Evolutionary conservation across 257 asterid species (phyloP).

Genomic region (Linaria vulgaris): DNA sequence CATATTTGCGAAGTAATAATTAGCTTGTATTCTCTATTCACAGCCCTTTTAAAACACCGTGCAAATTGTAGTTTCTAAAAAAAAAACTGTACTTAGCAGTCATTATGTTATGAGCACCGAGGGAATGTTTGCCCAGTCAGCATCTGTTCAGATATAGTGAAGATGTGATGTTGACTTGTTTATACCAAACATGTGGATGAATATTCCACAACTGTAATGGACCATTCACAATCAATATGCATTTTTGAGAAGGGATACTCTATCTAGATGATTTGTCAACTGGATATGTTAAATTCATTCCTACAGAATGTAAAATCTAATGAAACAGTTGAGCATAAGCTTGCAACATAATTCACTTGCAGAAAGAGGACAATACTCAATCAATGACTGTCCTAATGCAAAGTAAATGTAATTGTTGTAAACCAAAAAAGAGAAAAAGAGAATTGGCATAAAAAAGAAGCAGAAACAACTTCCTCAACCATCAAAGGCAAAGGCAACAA

Average conservation of each 20-base stretch:
- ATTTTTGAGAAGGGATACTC: too few species aligned
- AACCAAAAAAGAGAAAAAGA: background rate
- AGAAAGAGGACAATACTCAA: background rate
- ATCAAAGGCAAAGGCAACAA: background rate
- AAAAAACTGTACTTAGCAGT: background rate
- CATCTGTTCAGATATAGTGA: slow-evolving; percentile 3
- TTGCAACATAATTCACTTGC: background rate
- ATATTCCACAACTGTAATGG: background rate
- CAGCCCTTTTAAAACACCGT: background rate
- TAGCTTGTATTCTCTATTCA: background rate
- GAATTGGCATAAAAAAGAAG: background rate
- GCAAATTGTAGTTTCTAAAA: background rate
- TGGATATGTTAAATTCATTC: too few species aligned
- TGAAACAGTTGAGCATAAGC: background rate
- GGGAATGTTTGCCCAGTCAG: background rate
- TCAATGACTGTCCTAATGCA: background rate
- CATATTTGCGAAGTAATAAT: too few species aligned
- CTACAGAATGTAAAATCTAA: too few species aligned
- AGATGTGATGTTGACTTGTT: background rate
- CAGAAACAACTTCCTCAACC: slow-evolving; percentile 2
- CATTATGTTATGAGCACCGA: background rate
- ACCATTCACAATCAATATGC: background rate
- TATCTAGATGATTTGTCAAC: background rate
- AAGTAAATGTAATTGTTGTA: background rate
- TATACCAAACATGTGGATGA: background rate